These are phyloP conservation scores for Blastocladiella emersonii DNA, from an alignment of 371 early-diverging fungal species.

Conservation along the genomic window DNA sequence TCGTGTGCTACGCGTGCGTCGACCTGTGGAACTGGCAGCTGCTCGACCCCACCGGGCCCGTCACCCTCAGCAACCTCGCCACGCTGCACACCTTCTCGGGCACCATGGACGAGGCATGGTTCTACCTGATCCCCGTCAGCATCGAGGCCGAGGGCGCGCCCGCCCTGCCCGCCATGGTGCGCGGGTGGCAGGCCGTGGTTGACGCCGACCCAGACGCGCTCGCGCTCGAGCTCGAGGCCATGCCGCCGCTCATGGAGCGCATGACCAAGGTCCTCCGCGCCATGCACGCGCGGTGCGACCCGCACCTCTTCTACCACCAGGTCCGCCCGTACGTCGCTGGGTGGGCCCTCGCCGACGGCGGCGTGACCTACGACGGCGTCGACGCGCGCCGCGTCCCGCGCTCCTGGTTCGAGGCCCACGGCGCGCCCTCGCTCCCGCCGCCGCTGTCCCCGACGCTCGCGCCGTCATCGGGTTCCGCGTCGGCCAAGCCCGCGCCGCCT, in stretches of 20 bases:
- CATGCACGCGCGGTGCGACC: constrained; percentile 90
- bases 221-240: neutral
- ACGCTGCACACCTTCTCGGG: constrained; percentile 76
- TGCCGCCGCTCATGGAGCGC: constrained; percentile 37
- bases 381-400: constrained; percentile 52
- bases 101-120: constrained; percentile 88
- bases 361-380: constrained; percentile 83
- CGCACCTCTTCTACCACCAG: constrained; percentile 87
- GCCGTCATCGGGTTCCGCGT: too few species aligned
- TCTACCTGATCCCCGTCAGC: constrained; percentile 78
- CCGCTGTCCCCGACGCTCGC: constrained; percentile 67
- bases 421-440: constrained; percentile 70
- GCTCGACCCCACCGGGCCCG: constrained; percentile 55
- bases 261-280: constrained; percentile 51
- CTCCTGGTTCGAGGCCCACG: constrained; percentile 89
- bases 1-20: constrained; percentile 72
- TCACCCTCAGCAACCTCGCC: constrained; percentile 60
- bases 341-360: constrained; percentile 82
- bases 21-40: constrained; percentile 80
- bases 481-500: constrained; percentile 11
- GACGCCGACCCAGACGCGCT: neutral
- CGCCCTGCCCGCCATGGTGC: constrained; percentile 33
- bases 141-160: constrained; percentile 81
- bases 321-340: constrained; percentile 84
- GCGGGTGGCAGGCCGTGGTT: constrained; percentile 17